Base-by-base conservation (phyloP, 192 early-diverging fungal genomes). In the Rhizoclosmatium globosum region DNA sequence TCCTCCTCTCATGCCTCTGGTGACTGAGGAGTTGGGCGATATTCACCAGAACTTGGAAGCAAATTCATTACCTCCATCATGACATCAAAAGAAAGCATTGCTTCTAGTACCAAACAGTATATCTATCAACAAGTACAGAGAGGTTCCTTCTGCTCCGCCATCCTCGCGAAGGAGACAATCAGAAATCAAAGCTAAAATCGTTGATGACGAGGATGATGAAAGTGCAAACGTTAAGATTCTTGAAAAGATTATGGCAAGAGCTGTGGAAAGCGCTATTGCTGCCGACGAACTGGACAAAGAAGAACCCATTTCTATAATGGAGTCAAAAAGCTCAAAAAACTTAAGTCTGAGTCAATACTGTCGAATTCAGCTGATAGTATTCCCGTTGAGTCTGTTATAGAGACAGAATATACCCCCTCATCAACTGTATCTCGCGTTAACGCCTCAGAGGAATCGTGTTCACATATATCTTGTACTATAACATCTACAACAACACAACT, bases 161-260 rank as follows among this genome's bases (percentile, higher is more conserved):
- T 21, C 38, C 60, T 7, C 7, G 23, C 60, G 21, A 62, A 7
- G 38, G 0, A 7, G 60, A 21, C 60, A 62, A 62, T 31, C 31
- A 31, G 31, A 31, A 31, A 31, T 31, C 31, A 31, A 31, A 31
- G 31, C 31, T 31, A 31, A 31, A 31, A 31, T 31, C 31, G 31
- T 31, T 31, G 31, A 31, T 31, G 38, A 7, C 11, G 58, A 74
- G 17, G 72, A 62, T n/a, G 58, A 59, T 62, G 58, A 74, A 61
- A 39, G 58, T 15, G 44, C 46, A 21, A 58, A 74, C 43, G 72
- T 59, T 23, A 74, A 44, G 39, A 38, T 74, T 23, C 11, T 74
- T 13, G 59, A 59, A 62, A 62, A 74, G 21, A 74, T 74, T 61
- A 74, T 74, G 72, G 72, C 72, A 6, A 23, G 61, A 23, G 47